A percentile compares a stretch with the other conserved stretches of the same genome.
Evolutionary conservation across 2,329 filamentous ascomycete species (phyloP).

Genomic region (Penicillium thymicola): DNA sequence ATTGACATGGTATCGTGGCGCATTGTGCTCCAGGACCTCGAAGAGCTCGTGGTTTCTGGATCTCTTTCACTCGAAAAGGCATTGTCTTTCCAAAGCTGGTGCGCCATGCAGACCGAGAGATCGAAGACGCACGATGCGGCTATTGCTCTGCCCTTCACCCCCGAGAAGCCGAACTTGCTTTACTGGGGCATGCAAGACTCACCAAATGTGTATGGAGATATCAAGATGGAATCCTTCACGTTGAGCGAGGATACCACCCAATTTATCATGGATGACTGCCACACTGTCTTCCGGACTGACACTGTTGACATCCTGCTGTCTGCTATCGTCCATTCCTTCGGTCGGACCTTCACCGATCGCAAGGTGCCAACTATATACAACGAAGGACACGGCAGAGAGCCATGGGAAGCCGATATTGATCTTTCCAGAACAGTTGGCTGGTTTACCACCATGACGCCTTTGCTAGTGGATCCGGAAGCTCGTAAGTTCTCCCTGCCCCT

Average conservation of each 20-base stretch:
- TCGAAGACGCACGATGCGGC: constrained; percentile 18
- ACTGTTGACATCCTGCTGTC: constrained; percentile 39
- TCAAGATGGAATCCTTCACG: constrained; percentile 35
- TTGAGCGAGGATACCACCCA: constrained; percentile 33
- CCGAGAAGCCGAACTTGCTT: constrained; percentile 29
- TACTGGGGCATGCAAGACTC: constrained; percentile 39
- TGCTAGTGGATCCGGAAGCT: constrained; percentile 32
- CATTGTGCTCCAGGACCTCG: constrained; percentile 36
- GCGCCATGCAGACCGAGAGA: constrained; percentile 31
- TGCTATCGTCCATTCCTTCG: constrained; percentile 45
- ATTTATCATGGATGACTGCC: constrained; percentile 32
- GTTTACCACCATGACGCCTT: constrained; percentile 50
- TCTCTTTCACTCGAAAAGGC: constrained; percentile 33
- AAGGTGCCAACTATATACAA: constrained; percentile 46
- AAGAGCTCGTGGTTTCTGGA: constrained; percentile 34
- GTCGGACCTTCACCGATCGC: constrained; percentile 43
- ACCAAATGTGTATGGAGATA: constrained; percentile 35
- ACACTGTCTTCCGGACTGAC: constrained; percentile 36
- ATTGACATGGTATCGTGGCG: constrained; percentile 37
- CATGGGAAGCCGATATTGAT: constrained; percentile 45
- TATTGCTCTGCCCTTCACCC: constrained; percentile 26
- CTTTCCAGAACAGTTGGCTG: constrained; percentile 49
- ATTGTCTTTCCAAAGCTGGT: constrained; percentile 42
- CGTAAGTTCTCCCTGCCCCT: constrained; percentile 16
- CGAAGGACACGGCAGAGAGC: constrained; percentile 50